Evolutionary conservation across 2,329 filamentous ascomycete species (phyloP).

Genomic region (Verticillium dahliae): DNA sequence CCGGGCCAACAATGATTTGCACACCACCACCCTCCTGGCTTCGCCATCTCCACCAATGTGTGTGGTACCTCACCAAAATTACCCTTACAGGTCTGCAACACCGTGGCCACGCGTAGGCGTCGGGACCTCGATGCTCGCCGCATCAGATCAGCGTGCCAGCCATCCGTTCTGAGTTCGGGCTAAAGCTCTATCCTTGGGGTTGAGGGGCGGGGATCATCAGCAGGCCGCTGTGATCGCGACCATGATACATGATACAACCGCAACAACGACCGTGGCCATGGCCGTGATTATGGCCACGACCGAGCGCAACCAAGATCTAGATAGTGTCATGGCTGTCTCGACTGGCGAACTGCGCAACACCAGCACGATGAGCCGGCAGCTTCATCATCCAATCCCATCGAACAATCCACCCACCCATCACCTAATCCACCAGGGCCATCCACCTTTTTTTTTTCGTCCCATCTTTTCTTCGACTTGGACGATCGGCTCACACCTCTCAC

Average conservation of each 20-base stretch:
- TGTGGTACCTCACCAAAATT: background rate
- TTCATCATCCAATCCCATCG: background rate
- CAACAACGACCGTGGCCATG: too few relatives aligned
- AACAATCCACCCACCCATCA: background rate
- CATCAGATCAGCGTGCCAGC: background rate
- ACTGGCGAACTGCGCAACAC: background rate
- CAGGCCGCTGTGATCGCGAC: too few relatives aligned
- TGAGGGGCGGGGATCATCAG: too few relatives aligned
- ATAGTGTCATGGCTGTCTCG: too few relatives aligned
- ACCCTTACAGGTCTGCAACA: background rate
- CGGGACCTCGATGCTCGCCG: background rate
- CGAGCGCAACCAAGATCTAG: too few relatives aligned
- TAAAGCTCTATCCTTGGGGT: background rate
- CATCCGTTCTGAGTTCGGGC: background rate
- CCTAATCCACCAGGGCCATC: background rate
- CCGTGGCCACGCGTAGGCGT: background rate
- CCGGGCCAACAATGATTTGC: background rate
- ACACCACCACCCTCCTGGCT: background rate
- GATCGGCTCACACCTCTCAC: background rate
- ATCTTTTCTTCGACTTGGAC: background rate
- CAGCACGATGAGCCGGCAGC: background rate
- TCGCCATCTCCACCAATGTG: background rate
- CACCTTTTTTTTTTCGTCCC: background rate
- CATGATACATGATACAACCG: too few relatives aligned
- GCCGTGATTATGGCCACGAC: too few relatives aligned